phyloP scores from a whole-genome alignment of 140 eudicot species.

The Senecio squalidus region DNA sequence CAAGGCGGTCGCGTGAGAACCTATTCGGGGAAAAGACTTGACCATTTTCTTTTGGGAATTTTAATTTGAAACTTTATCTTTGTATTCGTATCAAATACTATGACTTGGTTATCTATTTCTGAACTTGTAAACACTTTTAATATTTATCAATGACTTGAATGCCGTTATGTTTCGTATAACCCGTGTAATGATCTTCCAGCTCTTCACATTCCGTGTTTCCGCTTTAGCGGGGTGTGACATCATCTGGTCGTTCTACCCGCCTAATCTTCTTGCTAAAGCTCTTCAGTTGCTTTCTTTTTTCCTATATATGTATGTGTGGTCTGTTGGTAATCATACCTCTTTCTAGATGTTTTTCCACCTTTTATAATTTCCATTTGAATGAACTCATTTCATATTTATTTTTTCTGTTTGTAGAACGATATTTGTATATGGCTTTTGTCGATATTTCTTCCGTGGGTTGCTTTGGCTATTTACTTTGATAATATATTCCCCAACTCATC shows the following conservation, averaged over 20 bases:
- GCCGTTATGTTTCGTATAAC: too few relatives aligned
- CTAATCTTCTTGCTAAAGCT: constrained; percentile 70
- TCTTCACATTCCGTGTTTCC: too few relatives aligned
- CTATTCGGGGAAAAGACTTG: too few relatives aligned
- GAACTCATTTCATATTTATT: constrained; percentile 9
- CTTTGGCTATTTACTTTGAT: constrained; percentile 80
- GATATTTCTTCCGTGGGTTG: constrained; percentile 63
- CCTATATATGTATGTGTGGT: neutral
- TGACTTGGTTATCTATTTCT: too few relatives aligned
- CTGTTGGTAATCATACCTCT: neutral
- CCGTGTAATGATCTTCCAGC: too few relatives aligned
- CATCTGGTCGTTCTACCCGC: constrained; percentile 81
- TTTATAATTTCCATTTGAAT: neutral
- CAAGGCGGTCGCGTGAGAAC: too few relatives aligned
- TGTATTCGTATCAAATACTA: too few relatives aligned
- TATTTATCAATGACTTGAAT: too few relatives aligned
- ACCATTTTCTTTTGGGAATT: too few relatives aligned
- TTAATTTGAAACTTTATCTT: too few relatives aligned
- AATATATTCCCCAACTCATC: constrained; percentile 70
- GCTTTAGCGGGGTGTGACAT: too few relatives aligned
- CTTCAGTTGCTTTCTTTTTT: constrained; percentile 65
- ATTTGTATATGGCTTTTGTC: constrained; percentile 59
- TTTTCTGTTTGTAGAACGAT: constrained; percentile 50
- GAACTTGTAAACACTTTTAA: too few relatives aligned
- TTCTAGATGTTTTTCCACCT: neutral